Evolutionary conservation across 192 early-diverging fungal genomes (phyloP).

Genomic region (Phycomyces blakesleeanus): DNA sequence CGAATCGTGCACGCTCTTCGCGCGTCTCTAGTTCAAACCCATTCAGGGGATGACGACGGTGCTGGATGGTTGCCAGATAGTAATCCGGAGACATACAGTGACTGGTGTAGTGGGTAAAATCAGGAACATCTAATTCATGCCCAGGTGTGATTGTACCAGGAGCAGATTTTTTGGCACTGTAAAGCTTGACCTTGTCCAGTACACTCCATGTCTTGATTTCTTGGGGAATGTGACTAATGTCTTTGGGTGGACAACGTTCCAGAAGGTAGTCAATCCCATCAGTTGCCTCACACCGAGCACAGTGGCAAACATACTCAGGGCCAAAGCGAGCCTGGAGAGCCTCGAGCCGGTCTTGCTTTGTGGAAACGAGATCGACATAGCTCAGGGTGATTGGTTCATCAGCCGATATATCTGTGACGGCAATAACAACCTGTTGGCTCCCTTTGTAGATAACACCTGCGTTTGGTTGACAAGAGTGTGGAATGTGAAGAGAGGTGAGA

Average conservation of each 20-base stretch:
- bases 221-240: slow-evolving; percentile 3
- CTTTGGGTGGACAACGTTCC: background rate
- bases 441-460: slow-evolving; percentile 53
- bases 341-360: slow-evolving; percentile 12
- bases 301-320: slow-evolving; percentile 17
- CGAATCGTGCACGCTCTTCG: background rate
- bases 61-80: slow-evolving; percentile 1
- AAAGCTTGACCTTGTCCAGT: slow-evolving; percentile 13
- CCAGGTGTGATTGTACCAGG: slow-evolving; percentile 2
- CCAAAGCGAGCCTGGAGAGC: slow-evolving; percentile 16
- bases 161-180: background rate
- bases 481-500: slow-evolving; percentile 56
- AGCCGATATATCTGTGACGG: slow-evolving; percentile 46
- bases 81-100: slow-evolving; percentile 10
- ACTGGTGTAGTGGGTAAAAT: slow-evolving; percentile 22
- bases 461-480: slow-evolving; percentile 65
- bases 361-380: slow-evolving; percentile 54
- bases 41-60: background rate
- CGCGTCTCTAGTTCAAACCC: background rate
- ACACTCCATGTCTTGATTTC: slow-evolving; percentile 19
- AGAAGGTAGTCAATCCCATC: background rate
- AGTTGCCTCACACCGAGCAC: slow-evolving; percentile 12
- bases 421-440: slow-evolving; percentile 42
- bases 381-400: slow-evolving; percentile 54
- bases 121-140: slow-evolving; percentile 10